Evolutionary conservation across 495 filamentous ascomycete genomes (phyloP), one percentile per base, ranked within the genome.

Genomic region (Hyaloscypha variabilis): DNA sequence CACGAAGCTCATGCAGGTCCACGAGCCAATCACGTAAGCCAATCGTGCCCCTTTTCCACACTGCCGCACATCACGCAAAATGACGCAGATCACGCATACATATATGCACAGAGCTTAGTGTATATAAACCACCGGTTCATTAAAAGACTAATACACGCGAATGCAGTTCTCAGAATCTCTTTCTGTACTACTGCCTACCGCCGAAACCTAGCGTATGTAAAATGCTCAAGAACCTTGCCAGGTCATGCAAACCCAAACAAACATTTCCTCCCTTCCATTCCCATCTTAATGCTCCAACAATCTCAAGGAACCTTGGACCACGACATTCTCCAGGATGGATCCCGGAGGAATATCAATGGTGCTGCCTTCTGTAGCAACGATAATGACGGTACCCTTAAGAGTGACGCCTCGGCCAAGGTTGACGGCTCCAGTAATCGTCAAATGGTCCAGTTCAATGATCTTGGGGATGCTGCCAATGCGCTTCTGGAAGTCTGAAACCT

Each of bases 401-500:
- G 91, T 93, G 52, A 99, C 95, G 57, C 93, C 93, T 57, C 96
- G 89, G 67, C 95, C 95, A 49, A 99, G 83, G 82, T 97, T 98
- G 71, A 99, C 96, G 39, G 91, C 90, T 73, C 95, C 95, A 25
- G 95, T 99, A 71, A 99, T 93, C 69, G 95, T 99, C 52, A 99
- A 85, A 70, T 99, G 95, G 73, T 99, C 95, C 49, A 99, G 87
- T 81, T 99, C 95, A 67, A 98, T 87, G 74, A 99, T 97, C 81
- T 94, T 97, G 58, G 95, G 95, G 72, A 99, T 99, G 78, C 88
- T 92, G 66, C 90, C 84, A 72, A 99, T 97, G 74, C 91, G 92
- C 83, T 96, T 92, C 86, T 97, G 94, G 89, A 99, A 99, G 81
- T 96, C 94, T 21, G 94, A 97, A 34, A 99, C 95, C 88, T 99